phyloP scores from a whole-genome alignment of 176 grass and related monocot genomes.

The Triticum urartu region DNA sequence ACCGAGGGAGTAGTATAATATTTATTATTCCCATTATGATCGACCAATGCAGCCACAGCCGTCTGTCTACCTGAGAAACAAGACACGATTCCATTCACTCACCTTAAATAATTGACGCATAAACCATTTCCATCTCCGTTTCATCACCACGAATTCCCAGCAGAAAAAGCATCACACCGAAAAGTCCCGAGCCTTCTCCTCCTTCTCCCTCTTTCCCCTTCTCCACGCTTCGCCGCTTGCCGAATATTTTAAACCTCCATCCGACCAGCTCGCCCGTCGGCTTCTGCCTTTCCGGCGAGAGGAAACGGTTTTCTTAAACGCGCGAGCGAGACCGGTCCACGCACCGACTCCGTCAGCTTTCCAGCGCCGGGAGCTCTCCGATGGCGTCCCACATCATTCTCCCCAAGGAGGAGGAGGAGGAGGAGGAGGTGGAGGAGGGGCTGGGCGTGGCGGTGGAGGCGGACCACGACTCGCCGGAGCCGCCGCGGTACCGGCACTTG shows the following conservation, averaged over 20 bases:
- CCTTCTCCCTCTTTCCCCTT: slow-evolving; percentile 28
- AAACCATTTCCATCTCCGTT: background rate
- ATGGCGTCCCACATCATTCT: slow-evolving; percentile 57
- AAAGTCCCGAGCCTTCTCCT: background rate
- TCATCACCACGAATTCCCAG: background rate
- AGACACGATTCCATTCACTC: background rate
- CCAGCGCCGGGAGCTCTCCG: background rate
- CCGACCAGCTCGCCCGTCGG: background rate
- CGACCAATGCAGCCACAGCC: background rate
- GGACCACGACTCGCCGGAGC: slow-evolving; percentile 43
- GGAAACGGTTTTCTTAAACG: background rate
- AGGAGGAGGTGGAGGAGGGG: background rate
- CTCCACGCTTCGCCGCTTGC: slow-evolving; percentile 34
- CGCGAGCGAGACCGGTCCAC: background rate
- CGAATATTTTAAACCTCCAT: slow-evolving; percentile 35
- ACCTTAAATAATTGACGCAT: background rate
- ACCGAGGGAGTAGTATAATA: background rate
- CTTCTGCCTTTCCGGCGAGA: background rate
- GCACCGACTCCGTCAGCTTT: background rate
- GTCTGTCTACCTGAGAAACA: background rate
- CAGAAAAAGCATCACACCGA: slow-evolving; percentile 27
- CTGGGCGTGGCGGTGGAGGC: slow-evolving; percentile 29
- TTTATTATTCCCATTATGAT: background rate
- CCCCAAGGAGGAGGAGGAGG: slow-evolving; percentile 47
- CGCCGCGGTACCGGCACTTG: slow-evolving; percentile 7